Percentiles rank a stretch among this genome's conserved stretches.
Conservation (phyloP, 1,284 basidiomycete genomes). For the Coniferiporia weirii region DNA sequence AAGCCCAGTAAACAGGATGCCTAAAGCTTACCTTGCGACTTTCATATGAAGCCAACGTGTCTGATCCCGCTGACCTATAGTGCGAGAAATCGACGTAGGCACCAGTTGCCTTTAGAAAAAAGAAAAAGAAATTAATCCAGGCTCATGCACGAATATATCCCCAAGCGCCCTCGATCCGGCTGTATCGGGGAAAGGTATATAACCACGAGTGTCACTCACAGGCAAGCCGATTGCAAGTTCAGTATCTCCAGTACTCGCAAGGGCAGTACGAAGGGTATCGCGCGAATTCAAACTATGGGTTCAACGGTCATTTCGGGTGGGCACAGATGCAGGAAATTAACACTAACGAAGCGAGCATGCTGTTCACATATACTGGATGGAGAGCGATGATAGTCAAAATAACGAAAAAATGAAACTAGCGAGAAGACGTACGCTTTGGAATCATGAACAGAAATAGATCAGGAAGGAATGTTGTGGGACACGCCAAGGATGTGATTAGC, state of each 20-base stretch:
- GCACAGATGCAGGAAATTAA: not conserved
- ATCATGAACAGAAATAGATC: not conserved
- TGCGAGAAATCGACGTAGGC: too few species aligned
- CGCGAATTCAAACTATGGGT: not conserved
- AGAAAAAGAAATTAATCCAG: too few species aligned
- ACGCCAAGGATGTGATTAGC: not conserved
- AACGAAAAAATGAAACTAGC: not conserved
- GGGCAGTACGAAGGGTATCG: not conserved
- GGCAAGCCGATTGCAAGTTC: not conserved
- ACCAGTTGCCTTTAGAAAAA: too few species aligned
- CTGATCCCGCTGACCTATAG: too few species aligned
- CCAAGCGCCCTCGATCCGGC: too few species aligned
- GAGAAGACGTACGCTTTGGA: not conserved
- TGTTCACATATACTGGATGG: constrained; percentile 1
- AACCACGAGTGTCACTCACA: not conserved
- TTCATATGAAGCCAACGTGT: too few species aligned
- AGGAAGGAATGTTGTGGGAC: constrained; percentile 1
- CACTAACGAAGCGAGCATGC: not conserved
- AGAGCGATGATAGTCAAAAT: not conserved
- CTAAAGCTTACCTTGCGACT: too few species aligned
- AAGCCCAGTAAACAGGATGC: too few species aligned
- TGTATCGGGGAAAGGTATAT: not conserved
- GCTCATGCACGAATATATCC: too few species aligned
- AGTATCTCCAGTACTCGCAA: not conserved
- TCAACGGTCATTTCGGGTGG: too few species aligned